phyloP scores from a whole-genome alignment of 768 basidiomycete genomes.

The Serendipita sp. region DNA sequence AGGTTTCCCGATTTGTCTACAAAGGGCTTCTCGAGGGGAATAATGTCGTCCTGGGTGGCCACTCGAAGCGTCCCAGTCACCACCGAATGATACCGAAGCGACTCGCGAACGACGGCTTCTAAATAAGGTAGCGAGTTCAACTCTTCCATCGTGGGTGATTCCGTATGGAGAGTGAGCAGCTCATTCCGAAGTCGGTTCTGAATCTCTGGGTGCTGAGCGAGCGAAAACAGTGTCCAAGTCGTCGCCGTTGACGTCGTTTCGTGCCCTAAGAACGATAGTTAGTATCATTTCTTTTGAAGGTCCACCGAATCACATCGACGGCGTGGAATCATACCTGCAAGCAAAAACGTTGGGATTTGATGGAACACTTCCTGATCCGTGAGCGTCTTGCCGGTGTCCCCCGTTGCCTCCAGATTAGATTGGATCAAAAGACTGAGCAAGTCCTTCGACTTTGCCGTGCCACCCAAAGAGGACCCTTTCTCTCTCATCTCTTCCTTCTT shows the following conservation, averaged over 20 bases:
- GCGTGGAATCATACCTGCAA: conserved; percentile 1
- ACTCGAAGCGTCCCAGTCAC: conserved; percentile 16
- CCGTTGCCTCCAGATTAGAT: neutral
- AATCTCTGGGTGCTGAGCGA: conserved; percentile 19
- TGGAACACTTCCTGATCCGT: conserved; percentile 4
- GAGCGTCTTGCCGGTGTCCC: neutral
- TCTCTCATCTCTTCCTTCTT: conserved; percentile 22
- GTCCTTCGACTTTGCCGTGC: neutral
- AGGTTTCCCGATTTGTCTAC: conserved; percentile 13
- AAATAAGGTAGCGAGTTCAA: conserved; percentile 21
- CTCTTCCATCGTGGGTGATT: conserved; percentile 18
- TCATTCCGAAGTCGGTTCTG: conserved; percentile 25
- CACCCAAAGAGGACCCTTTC: neutral
- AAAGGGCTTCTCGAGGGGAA: conserved; percentile 19
- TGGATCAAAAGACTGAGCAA: neutral
- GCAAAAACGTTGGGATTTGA: conserved; percentile 10
- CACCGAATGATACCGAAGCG: conserved; percentile 18
- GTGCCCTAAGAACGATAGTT: conserved; percentile 12
- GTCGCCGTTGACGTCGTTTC: conserved; percentile 21
- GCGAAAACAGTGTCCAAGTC: conserved; percentile 23
- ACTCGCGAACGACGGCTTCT: conserved; percentile 21
- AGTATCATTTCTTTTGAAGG: too few species aligned
- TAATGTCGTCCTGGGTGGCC: conserved; percentile 18
- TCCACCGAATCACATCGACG: conserved; percentile 9
- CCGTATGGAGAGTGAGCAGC: conserved; percentile 15